These are phyloP conservation scores for Populus davidiana DNA, from an alignment of 345 rosid species.

Conservation along the genomic window DNA sequence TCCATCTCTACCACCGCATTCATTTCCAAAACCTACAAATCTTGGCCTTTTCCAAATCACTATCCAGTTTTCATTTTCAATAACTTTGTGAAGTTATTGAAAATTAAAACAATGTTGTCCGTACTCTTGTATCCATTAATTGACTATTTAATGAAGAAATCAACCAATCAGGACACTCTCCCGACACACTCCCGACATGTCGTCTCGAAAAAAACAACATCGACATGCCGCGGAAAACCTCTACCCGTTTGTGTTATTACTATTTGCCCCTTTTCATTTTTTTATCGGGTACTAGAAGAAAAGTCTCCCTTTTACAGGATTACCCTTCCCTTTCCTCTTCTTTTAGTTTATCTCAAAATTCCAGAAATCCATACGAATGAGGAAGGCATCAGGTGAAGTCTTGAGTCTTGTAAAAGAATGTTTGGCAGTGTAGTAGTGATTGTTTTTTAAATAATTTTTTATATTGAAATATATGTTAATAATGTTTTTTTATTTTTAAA, in stretches of 20 bases:
- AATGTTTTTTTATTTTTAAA: too few species aligned
- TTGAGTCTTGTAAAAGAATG: too few species aligned
- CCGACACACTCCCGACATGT: background rate
- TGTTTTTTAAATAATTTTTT: too few species aligned
- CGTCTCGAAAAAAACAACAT: constrained; percentile 9
- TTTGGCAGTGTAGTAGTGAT: too few species aligned
- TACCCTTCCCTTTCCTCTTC: background rate
- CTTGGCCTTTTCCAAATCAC: background rate
- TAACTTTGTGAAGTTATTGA: background rate
- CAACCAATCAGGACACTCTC: constrained; percentile 8
- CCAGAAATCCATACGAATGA: too few species aligned
- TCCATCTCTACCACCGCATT: background rate
- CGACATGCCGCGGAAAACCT: constrained; percentile 23
- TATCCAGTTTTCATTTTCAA: background rate
- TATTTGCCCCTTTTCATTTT: background rate
- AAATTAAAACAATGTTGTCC: background rate
- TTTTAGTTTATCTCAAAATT: too few species aligned
- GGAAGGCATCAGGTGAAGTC: too few species aligned
- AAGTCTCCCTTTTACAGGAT: background rate
- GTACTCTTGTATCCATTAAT: constrained; percentile 16
- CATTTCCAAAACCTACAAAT: background rate
- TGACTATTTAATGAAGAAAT: background rate
- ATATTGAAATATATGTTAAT: too few species aligned
- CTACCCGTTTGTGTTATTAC: background rate
- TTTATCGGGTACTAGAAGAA: background rate